phyloP scores from a whole-genome alignment of 1,284 basidiomycete genomes.

The Mycosarcoma maydis region DNA sequence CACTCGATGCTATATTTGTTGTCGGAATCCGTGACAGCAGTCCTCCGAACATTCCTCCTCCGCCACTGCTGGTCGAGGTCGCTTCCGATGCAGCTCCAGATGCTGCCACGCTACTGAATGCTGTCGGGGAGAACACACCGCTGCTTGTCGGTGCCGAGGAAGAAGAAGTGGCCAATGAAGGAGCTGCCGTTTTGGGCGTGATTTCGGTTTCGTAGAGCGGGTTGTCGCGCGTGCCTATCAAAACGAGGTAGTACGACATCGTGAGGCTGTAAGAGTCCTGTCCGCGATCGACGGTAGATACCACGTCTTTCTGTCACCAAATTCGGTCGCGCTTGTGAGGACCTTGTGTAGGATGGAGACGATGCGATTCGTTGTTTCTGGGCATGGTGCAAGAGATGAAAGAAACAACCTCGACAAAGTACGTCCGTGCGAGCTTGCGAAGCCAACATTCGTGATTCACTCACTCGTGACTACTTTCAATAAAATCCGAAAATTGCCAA shows the following conservation, averaged over 20 bases:
- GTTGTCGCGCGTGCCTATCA: constrained; percentile 64
- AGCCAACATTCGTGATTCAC: too few species aligned
- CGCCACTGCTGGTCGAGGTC: constrained; percentile 9
- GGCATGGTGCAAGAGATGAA: not conserved
- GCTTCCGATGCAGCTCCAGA: not conserved
- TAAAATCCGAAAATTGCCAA: too few species aligned
- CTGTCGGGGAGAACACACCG: not conserved
- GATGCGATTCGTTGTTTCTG: too few species aligned
- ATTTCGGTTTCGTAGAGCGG: constrained; percentile 65
- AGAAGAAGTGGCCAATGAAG: constrained; percentile 13
- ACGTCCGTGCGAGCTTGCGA: not conserved
- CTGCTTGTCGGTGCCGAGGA: constrained; percentile 12
- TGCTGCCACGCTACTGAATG: not conserved
- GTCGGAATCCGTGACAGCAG: constrained; percentile 31
- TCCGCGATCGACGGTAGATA: too few species aligned
- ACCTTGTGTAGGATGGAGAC: too few species aligned
- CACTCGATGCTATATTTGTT: not conserved
- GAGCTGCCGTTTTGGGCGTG: constrained; percentile 39
- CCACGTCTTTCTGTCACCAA: too few species aligned
- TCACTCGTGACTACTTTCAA: too few species aligned
- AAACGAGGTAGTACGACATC: constrained; percentile 62
- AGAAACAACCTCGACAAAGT: not conserved
- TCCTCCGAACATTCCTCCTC: constrained; percentile 32
- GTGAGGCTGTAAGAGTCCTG: too few species aligned
- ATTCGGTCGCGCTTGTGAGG: too few species aligned